Evolutionary conservation across 164 flowering plant genomes (phyloP), one percentile per base, ranked within the genome.

Genomic region (Nymphaea thermarum): DNA sequence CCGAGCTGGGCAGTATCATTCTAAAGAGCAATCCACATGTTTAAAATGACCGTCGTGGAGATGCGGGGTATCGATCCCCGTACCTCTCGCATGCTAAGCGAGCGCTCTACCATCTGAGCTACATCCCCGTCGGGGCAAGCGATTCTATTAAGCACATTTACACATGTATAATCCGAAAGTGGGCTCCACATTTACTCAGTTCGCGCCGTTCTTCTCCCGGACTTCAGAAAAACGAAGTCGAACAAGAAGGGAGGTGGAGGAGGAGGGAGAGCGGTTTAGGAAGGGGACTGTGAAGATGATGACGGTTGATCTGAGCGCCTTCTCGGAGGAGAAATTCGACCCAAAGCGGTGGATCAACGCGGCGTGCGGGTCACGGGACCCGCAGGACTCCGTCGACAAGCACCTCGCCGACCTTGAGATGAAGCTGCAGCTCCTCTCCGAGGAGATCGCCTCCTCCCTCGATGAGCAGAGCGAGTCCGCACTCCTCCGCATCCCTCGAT

Each of bases 91-190:
- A 89, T 89, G 90, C 90, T 87, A 89, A 87, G 96, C 87, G 96
- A 89, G 90, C 87, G 91, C 93, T 89, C 93, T 87, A 87, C 96
- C 96, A 87, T 83, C 89, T 84, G 91, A 89, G 89, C 91, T 89
- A 89, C 91, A 87, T 83, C 85, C 92, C 92, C 89, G 4, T 1
- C 36, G 0, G 36, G 36, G 0, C 36, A 25, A 25, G 36, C 1
- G 36, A 25, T 25, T 25, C 36, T 25, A 25, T 25, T 25, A 25
- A 25, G 0, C 36, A 25, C 1, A 25, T 25, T 25, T 25, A 25
- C 36, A 25, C 1, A 25, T 25, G 36, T 1, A 25, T 25, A 25
- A 25, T 25, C 36, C 36, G 1, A 25, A 25, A 25, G 36, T 25
- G 36, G 36, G 36, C 36, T 25, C 36, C 36, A 25, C 36, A 25